These are phyloP conservation scores for Chaetothyriales sp. DNA, from an alignment of 2,329 filamentous ascomycete genomes.

Conservation along the genomic window DNA sequence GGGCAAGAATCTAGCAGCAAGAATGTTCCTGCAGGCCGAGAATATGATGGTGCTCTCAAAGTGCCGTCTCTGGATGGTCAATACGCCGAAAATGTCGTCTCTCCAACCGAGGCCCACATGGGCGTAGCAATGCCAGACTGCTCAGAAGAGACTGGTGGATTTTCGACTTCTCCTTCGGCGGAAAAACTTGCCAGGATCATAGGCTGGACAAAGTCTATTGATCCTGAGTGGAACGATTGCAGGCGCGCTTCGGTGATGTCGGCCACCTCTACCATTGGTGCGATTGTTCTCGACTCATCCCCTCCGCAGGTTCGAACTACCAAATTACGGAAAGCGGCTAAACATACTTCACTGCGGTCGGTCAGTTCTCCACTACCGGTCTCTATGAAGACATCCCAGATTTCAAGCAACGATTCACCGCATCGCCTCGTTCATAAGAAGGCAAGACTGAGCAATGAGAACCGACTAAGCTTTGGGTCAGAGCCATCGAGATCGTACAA, in stretches of 20 bases:
- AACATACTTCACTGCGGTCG: slow-evolving; percentile 36
- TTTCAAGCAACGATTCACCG: slow-evolving; percentile 26
- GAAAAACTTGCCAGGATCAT: slow-evolving; percentile 36
- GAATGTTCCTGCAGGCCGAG: neutral
- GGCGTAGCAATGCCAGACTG: slow-evolving; percentile 23
- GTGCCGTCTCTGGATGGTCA: neutral
- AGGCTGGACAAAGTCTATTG: slow-evolving; percentile 29
- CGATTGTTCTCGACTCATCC: slow-evolving; percentile 34
- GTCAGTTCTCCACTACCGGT: slow-evolving; percentile 30
- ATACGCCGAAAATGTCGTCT: neutral
- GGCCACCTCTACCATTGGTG: slow-evolving; percentile 40
- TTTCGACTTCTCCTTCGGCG: slow-evolving; percentile 24
- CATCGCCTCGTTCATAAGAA: slow-evolving; percentile 38
- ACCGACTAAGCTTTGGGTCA: slow-evolving; percentile 29
- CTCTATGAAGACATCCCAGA: slow-evolving; percentile 31
- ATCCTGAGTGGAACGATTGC: slow-evolving; percentile 1
- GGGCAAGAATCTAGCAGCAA: neutral
- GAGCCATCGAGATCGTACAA: slow-evolving; percentile 26
- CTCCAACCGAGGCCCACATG: neutral
- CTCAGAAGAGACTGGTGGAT: slow-evolving; percentile 19
- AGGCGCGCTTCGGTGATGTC: slow-evolving; percentile 36
- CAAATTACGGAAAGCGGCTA: slow-evolving; percentile 39
- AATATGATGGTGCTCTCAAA: neutral
- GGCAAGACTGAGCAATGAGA: slow-evolving; percentile 33
- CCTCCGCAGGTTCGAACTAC: slow-evolving; percentile 31